Conservation (phyloP, 1,284 basidiomycete species). For the Leucoagaricus sp. region DNA sequence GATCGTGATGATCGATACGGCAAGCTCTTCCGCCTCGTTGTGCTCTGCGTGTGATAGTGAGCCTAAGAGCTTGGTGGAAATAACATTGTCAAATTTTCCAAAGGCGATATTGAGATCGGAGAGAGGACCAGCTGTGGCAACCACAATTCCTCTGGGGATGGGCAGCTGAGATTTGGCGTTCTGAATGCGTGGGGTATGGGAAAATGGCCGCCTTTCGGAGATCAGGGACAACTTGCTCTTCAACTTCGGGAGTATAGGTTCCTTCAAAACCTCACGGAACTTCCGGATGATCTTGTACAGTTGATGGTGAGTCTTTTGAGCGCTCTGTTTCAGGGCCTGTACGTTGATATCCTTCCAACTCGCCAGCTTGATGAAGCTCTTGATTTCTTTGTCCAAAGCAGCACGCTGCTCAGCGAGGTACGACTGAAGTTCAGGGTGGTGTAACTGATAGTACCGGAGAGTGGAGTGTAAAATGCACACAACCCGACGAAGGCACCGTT, state of each 20-base stretch:
- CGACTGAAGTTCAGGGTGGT: conserved; percentile 49
- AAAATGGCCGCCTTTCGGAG: conserved; percentile 31
- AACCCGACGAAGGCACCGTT: conserved; percentile 46
- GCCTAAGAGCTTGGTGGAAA: conserved; percentile 42
- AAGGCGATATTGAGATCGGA: conserved; percentile 47
- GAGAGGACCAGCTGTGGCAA: conserved; percentile 35
- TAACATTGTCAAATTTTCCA: conserved; percentile 45
- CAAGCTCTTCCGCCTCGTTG: conserved; percentile 59
- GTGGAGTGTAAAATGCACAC: conserved; percentile 71
- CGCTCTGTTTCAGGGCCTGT: conserved; percentile 91
- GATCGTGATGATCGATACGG: conserved; percentile 75
- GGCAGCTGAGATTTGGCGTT: neutral
- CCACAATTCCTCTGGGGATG: conserved; percentile 16
- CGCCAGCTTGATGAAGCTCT: conserved; percentile 89
- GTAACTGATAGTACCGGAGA: conserved; percentile 68
- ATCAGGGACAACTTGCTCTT: conserved; percentile 38
- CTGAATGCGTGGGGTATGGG: neutral
- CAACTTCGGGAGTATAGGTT: conserved; percentile 59
- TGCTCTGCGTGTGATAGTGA: conserved; percentile 43
- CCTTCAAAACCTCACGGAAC: conserved; percentile 87
- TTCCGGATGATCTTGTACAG: conserved; percentile 92
- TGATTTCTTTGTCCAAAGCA: conserved; percentile 80
- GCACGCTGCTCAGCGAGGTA: conserved; percentile 63
- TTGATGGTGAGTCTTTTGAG: conserved; percentile 88
- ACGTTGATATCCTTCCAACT: conserved; percentile 99